Evolutionary conservation across 805 yeast species (phyloP), one percentile per base, ranked within the genome.

Genomic region (Monosporozyma unispora): DNA sequence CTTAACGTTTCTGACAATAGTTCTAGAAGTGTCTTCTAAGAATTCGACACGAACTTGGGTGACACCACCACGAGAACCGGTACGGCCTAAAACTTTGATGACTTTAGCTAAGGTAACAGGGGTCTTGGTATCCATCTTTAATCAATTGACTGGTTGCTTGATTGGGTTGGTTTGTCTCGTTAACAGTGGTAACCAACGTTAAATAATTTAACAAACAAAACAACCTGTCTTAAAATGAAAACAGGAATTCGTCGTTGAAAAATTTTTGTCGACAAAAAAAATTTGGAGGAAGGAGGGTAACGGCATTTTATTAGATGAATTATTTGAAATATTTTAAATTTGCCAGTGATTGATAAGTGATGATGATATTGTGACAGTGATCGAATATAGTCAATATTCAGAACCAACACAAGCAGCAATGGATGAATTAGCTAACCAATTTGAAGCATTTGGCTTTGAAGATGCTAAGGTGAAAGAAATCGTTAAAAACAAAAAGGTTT

Each of bases 1-100:
- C 77, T 87, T 87, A 76, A 87, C 96, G 84, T 87, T 87, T 83
- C 96, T 87, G 81, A 87, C 95, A 69, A 87, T 87, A 71, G 93
- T 84, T 82, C 96, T 86, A 77, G 93, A 80, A 70, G 90, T 79
- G 75, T 88, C 96, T 71, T 88, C 96, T 73, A 87, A 79, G 84
- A 87, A 88, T 78, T 87, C 96, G 71, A 87, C 96, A 77, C 96
- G 87, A 77, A 88, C 96, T 78, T 87, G 96, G 78, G 96, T 87
- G 77, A 87, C 96, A 82, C 96, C 96, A 86, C 98, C 98, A 81
- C 98, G 91, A 75, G 99, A 91, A 75, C 99, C 99, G 84, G 99
- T 91, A 80, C 99, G 91, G 76, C 98, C 98, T 78, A 91, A 83
- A 76, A 91, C 98, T 82, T 91, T 93, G 79, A 88, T 88, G 73